A percentile compares a stretch with the other conserved stretches of the same genome.
Conservation (phyloP, 129 eudicot species). For the Sambucus nigra region DNA sequence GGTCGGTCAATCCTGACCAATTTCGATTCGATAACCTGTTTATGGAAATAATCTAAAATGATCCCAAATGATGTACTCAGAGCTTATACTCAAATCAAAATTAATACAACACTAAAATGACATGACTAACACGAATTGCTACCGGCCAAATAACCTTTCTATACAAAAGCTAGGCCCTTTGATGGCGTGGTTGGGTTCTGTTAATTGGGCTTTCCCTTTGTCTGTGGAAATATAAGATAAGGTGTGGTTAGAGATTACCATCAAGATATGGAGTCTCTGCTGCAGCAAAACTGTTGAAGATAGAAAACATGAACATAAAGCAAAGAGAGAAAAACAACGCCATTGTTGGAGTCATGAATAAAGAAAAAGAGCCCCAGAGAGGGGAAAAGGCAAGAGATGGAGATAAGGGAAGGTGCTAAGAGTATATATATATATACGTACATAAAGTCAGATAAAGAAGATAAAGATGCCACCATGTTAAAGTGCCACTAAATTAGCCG, state of each 20-base stretch:
- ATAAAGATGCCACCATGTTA: not conserved
- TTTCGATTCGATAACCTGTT: no score
- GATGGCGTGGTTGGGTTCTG: constrained; percentile 29
- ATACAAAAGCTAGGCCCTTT: no score
- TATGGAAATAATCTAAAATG: no score
- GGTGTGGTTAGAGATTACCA: not conserved
- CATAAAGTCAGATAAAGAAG: not conserved
- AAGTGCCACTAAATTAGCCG: constrained; percentile 4
- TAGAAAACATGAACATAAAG: not conserved
- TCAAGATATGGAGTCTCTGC: constrained; percentile 6
- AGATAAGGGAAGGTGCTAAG: no score
- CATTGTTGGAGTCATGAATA: not conserved
- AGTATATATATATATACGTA: not conserved
- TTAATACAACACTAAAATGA: no score
- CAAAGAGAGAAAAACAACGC: not conserved
- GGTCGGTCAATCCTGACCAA: no score
- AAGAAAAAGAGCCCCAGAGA: not conserved
- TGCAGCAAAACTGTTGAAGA: not conserved
- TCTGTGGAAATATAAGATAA: constrained; percentile 12
- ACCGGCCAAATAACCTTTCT: no score
- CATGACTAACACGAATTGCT: no score
- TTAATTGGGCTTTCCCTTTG: constrained; percentile 23
- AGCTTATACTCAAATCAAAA: no score
- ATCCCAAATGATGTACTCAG: no score
- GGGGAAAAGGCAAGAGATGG: not conserved